Evolutionary conservation across 345 rosid genomes (phyloP), one percentile per base, ranked within the genome.

Genomic region (Acer saccharum): DNA sequence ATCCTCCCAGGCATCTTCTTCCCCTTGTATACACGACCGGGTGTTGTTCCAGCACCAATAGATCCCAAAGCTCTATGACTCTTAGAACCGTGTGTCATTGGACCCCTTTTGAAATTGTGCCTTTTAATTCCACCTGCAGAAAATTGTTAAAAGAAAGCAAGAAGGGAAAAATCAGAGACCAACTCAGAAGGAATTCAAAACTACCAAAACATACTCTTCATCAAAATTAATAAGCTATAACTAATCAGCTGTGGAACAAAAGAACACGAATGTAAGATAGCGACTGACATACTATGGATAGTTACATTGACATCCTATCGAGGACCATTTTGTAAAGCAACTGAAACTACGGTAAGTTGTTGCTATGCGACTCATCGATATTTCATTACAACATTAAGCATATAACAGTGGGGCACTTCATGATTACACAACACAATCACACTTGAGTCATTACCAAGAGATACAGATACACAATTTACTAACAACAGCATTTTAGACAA

Each of bases 1-100:
- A 95, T 93, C 81, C 97, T 87, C 20, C 99, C 98, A 64, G 97
- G 99, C 98, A 93, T 93, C 76, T 95, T 95, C 93, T 95, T 95
- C 75, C 99, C 98, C 74, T 84, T 84, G 82, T 93, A 95, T 58
- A 95, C 99, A 46, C 93, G 92, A 5, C 98, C 96, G 1, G 97
- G 96, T n/a, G 94, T 93, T 64, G 98, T 95, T 73, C 99, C 97
- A 0, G 97, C 97, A 78, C 99, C 99, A 44, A 95, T 93, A 25
- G 99, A 95, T 16, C 98, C 98, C 84, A 95, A 75, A 32, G 89
- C 89, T 43, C 99, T 87, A 67, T 93, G 98, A 86, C 97, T 95
- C 87, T 93, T 93, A 10, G 98, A 95, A 11, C 98, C 96, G 41
- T 93, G 99, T 32, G 89, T 81, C 99, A 93, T 95, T 68, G 68